Evolutionary conservation across 148 eudicot species (phyloP).

Genomic region (Rhododendron williamsianum): DNA sequence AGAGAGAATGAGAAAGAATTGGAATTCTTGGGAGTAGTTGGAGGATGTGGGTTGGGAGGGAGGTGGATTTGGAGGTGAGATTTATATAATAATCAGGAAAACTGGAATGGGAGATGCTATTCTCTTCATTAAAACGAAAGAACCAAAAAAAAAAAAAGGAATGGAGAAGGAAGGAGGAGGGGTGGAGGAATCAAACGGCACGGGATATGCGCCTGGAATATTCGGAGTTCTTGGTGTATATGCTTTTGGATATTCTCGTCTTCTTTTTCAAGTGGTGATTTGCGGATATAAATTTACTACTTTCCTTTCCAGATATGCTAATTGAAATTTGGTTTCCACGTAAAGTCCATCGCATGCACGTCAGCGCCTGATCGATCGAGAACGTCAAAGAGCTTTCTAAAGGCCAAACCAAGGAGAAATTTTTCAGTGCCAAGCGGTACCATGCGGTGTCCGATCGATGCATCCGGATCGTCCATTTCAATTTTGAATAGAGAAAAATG

Average conservation of each 20-base stretch:
- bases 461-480: no score
- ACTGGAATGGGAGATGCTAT: no score
- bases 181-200: background rate
- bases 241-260: conserved; percentile 9
- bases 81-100: background rate
- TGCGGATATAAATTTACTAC: no score
- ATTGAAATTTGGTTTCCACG: background rate
- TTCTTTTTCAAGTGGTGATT: background rate
- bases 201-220: background rate
- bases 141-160: background rate
- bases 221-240: background rate
- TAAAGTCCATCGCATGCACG: background rate
- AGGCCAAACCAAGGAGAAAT: background rate
- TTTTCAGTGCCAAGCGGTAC: no score
- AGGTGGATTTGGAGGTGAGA: background rate
- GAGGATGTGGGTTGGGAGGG: background rate
- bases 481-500: no score
- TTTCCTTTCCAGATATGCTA: background rate
- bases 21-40: background rate
- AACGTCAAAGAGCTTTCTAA: background rate
- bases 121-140: background rate
- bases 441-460: no score
- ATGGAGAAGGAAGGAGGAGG: background rate
- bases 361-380: background rate
- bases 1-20: background rate